Evolutionary conservation across 2,329 filamentous ascomycete genomes (phyloP).

Genomic region (Pseudophaeomoniella oleicola): DNA sequence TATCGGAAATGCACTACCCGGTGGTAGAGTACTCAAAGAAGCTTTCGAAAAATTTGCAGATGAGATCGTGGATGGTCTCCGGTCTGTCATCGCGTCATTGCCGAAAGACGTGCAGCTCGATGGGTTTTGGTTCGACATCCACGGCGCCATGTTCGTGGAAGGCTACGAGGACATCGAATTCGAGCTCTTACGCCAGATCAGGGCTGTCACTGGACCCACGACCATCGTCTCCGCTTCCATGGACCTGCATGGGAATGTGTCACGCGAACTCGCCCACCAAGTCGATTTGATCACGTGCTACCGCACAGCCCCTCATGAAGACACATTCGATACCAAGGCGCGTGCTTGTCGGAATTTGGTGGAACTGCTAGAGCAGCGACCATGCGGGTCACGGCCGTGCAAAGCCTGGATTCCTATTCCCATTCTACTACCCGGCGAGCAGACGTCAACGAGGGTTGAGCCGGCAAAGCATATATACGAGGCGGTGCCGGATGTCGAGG

Average conservation of each 20-base stretch:
- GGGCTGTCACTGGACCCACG: slow-evolving; percentile 28
- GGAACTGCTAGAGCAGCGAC: slow-evolving; percentile 17
- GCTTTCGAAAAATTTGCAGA: slow-evolving; percentile 31
- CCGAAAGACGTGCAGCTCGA: slow-evolving; percentile 19
- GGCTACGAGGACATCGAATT: slow-evolving; percentile 33
- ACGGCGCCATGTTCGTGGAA: slow-evolving; percentile 41
- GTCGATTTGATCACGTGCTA: slow-evolving; percentile 40
- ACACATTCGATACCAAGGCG: slow-evolving; percentile 34
- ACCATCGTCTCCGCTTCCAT: slow-evolving; percentile 39
- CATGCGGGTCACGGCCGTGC: slow-evolving; percentile 21
- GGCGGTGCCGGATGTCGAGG: slow-evolving; percentile 30
- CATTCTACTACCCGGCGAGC: slow-evolving; percentile 38
- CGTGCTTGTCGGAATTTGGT: slow-evolving; percentile 37
- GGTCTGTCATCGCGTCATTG: slow-evolving; percentile 17
- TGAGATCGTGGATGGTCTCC: slow-evolving; percentile 27
- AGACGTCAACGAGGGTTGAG: slow-evolving; percentile 39
- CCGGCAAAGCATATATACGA: slow-evolving; percentile 37
- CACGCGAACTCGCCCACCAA: slow-evolving; percentile 31
- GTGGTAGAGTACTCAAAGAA: slow-evolving; percentile 30
- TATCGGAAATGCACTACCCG: slow-evolving; percentile 37
- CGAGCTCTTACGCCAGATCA: slow-evolving; percentile 31
- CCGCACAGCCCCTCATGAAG: slow-evolving; percentile 37
- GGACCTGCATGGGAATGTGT: slow-evolving; percentile 43
- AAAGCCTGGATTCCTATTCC: slow-evolving; percentile 41
- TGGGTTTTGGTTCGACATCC: slow-evolving; percentile 42